Conservation (phyloP, 2,329 filamentous ascomycete genomes). For the Fusarium foetens region DNA sequence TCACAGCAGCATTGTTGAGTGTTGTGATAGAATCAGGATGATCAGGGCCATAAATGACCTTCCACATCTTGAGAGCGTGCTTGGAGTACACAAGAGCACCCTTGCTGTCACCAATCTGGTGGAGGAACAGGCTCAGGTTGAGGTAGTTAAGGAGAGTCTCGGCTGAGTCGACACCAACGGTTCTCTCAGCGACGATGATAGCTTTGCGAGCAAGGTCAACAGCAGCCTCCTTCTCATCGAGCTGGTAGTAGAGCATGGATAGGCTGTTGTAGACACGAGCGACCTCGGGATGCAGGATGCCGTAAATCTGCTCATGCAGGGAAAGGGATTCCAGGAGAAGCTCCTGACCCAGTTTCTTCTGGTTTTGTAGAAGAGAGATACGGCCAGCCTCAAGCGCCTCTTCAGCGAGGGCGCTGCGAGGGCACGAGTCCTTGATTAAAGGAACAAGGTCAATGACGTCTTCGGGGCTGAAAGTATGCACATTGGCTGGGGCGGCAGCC, state of each 20-base stretch:
- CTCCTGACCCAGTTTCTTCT: slow-evolving; percentile 96
- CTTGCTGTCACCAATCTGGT: slow-evolving; percentile 90
- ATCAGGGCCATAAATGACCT: slow-evolving; percentile 91
- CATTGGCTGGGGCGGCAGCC: slow-evolving; percentile 53
- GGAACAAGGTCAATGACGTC: slow-evolving; percentile 95
- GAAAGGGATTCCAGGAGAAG: slow-evolving; percentile 95
- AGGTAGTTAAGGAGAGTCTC: slow-evolving; percentile 96
- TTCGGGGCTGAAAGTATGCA: slow-evolving; percentile 75
- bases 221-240: slow-evolving; percentile 97
- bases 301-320: slow-evolving; percentile 98
- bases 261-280: slow-evolving; percentile 94
- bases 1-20: slow-evolving; percentile 97
- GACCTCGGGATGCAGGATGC: slow-evolving; percentile 95
- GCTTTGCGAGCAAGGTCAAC: slow-evolving; percentile 96
- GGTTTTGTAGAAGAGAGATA: slow-evolving; percentile 93
- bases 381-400: slow-evolving; percentile 95
- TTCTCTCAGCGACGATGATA: slow-evolving; percentile 94
- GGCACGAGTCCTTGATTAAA: slow-evolving; percentile 91
- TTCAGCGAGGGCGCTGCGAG: slow-evolving; percentile 89
- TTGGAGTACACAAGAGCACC: slow-evolving; percentile 88
- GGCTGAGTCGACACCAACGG: slow-evolving; percentile 89
- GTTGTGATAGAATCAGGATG: slow-evolving; percentile 99
- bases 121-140: slow-evolving; percentile 93
- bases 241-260: slow-evolving; percentile 94
- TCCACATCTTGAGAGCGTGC: slow-evolving; percentile 95